Evolutionary conservation across 208 protist genomes (phyloP).

Genomic region (Leishmania guyanensis): DNA sequence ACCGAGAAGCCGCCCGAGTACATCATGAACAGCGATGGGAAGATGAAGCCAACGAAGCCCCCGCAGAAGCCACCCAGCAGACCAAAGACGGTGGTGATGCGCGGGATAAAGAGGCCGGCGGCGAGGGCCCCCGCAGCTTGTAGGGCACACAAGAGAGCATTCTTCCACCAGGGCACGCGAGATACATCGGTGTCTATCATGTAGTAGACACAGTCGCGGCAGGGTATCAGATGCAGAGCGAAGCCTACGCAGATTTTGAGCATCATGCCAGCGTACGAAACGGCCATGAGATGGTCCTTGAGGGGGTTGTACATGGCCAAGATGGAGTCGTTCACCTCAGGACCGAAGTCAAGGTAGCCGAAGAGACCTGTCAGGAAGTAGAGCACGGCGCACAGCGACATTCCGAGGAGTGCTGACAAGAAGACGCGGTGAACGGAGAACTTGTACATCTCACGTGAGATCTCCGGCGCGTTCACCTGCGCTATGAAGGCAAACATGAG

Average conservation of each 20-base stretch:
- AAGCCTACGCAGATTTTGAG: conserved; percentile 77
- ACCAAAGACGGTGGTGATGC: conserved; percentile 70
- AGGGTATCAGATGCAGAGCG: conserved; percentile 58
- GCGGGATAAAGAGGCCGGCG: conserved; percentile 72
- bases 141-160: conserved; percentile 38
- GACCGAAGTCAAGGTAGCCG: conserved; percentile 82
- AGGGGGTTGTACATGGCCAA: conserved; percentile 69
- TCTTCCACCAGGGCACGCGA: conserved; percentile 51
- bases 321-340: conserved; percentile 43
- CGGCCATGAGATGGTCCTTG: conserved; percentile 47
- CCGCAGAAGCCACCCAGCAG: conserved; percentile 70
- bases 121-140: conserved; percentile 44
- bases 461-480: conserved; percentile 69
- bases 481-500: conserved; percentile 31
- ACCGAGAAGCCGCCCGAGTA: conserved; percentile 10
- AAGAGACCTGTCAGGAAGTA: conserved; percentile 84
- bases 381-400: conserved; percentile 46
- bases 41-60: conserved; percentile 79
- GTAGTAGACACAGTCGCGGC: conserved; percentile 65
- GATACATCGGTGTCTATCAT: conserved; percentile 33
- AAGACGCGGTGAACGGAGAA: conserved; percentile 51
- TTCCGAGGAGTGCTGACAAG: conserved; percentile 38
- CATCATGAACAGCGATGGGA: conserved; percentile 64
- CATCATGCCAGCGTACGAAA: conserved; percentile 68
- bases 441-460: conserved; percentile 69